Percentiles rank a stretch among this genome's conserved stretches.
These are phyloP conservation scores for Lentinula novae-zelandiae DNA, from an alignment of 1,284 basidiomycete genomes.

Conservation along the genomic window DNA sequence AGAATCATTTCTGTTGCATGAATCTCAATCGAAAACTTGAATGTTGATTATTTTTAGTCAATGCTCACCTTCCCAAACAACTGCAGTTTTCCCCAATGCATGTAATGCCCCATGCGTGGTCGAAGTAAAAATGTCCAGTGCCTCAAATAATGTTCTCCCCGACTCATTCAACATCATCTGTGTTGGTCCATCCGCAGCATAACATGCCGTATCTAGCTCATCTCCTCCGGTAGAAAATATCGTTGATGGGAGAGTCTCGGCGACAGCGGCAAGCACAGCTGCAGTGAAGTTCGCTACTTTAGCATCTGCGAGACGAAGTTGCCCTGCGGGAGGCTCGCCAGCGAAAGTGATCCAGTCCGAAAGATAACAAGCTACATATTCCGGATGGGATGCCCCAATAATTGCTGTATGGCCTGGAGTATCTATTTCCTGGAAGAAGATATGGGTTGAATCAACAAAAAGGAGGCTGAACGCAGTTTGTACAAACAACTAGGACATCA, in stretches of 20 bases:
- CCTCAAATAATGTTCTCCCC: slow-evolving; percentile 58
- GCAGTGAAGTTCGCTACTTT: slow-evolving; percentile 41
- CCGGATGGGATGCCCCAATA: slow-evolving; percentile 64
- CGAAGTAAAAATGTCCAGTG: slow-evolving; percentile 38
- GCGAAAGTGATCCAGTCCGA: slow-evolving; percentile 64
- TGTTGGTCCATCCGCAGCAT: slow-evolving; percentile 57
- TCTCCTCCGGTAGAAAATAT: slow-evolving; percentile 83
- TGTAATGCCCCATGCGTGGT: slow-evolving; percentile 31
- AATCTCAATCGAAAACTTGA: neutral
- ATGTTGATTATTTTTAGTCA: too few relatives aligned
- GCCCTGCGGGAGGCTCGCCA: slow-evolving; percentile 77
- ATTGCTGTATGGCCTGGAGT: slow-evolving; percentile 79
- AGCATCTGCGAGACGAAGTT: slow-evolving; percentile 64
- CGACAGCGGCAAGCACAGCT: slow-evolving; percentile 35
- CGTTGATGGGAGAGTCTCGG: slow-evolving; percentile 46
- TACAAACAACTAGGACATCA: neutral
- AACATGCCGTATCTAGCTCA: slow-evolving; percentile 74
- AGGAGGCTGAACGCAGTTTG: neutral
- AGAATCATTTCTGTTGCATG: slow-evolving; percentile 61
- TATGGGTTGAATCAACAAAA: slow-evolving; percentile 56
- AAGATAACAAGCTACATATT: slow-evolving; percentile 70
- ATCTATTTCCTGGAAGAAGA: slow-evolving; percentile 70
- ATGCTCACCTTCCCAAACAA: slow-evolving; percentile 40
- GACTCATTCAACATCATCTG: slow-evolving; percentile 43
- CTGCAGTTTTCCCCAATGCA: slow-evolving; percentile 37